Percentiles rank a stretch among this genome's conserved stretches.
phyloP scores from a whole-genome alignment of 2,329 filamentous ascomycete genomes.

The Nemania serpens region DNA sequence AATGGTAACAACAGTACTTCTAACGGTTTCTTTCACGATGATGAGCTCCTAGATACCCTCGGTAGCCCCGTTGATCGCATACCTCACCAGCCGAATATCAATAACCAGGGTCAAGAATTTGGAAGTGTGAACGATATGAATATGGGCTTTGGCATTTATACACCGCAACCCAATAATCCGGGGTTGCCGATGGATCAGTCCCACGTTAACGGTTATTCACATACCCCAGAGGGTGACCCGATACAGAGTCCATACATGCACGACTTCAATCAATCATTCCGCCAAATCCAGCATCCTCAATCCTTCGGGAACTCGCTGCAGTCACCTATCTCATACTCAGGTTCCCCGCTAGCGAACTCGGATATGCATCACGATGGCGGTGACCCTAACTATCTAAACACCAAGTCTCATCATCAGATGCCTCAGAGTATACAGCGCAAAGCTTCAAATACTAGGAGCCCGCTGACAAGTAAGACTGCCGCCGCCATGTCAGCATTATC shows the following conservation, averaged over 20 bases:
- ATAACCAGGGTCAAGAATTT: conserved; percentile 61
- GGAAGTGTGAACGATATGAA: conserved; percentile 58
- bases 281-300: conserved; percentile 65
- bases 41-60: conserved; percentile 82
- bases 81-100: conserved; percentile 53
- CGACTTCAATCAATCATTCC: conserved; percentile 80
- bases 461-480: conserved; percentile 84
- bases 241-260: conserved; percentile 89
- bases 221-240: conserved; percentile 87
- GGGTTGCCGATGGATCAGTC: conserved; percentile 67
- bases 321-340: conserved; percentile 56
- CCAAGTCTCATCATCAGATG: conserved; percentile 63
- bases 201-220: conserved; percentile 81
- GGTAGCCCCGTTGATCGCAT: conserved; percentile 57
- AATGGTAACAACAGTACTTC: conserved; percentile 61
- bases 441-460: conserved; percentile 74
- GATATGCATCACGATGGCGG: conserved; percentile 55
- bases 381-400: conserved; percentile 60
- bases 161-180: conserved; percentile 58
- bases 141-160: conserved; percentile 62
- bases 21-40: conserved; percentile 83
- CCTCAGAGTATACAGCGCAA: conserved; percentile 71
- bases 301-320: conserved; percentile 60
- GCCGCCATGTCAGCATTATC: conserved; percentile 72
- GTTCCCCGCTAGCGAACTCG: conserved; percentile 54